Evolutionary conservation across 2,329 filamentous ascomycete species (phyloP).

Genomic region (Penicillium sp.): DNA sequence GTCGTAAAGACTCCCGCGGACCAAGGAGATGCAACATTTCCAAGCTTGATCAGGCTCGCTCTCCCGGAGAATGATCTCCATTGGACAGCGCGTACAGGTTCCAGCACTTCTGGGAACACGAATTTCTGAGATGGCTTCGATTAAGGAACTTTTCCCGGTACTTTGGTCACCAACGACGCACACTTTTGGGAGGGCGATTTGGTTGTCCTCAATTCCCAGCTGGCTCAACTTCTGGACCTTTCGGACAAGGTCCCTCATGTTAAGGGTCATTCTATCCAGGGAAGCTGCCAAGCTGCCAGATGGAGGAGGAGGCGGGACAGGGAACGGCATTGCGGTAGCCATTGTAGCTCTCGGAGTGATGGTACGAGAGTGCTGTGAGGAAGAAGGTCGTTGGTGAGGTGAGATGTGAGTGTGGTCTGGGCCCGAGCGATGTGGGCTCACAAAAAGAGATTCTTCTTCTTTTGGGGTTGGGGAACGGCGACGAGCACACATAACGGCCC

Average conservation of each 20-base stretch:
- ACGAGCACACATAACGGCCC: too few species aligned
- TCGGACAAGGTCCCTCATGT: slow-evolving; percentile 40
- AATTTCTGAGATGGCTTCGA: slow-evolving; percentile 65
- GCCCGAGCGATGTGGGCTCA: too few species aligned
- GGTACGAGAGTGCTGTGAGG: not conserved
- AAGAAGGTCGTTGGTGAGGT: too few species aligned
- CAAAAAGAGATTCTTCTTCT: too few species aligned
- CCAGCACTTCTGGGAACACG: slow-evolving; percentile 69
- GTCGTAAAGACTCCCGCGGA: slow-evolving; percentile 63
- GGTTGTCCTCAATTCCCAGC: slow-evolving; percentile 69
- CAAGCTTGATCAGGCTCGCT: slow-evolving; percentile 52
- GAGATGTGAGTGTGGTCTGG: too few species aligned
- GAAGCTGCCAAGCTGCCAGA: not conserved
- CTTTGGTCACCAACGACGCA: slow-evolving; percentile 84
- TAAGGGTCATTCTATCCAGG: slow-evolving; percentile 25
- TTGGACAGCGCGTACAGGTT: slow-evolving; percentile 77
- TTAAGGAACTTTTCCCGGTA: slow-evolving; percentile 73
- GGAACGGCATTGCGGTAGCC: not conserved
- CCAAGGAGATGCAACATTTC: slow-evolving; percentile 68
- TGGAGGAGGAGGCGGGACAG: not conserved
- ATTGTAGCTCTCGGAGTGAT: not conserved
- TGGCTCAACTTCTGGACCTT: slow-evolving; percentile 63
- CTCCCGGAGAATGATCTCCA: slow-evolving; percentile 72
- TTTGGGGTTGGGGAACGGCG: too few species aligned
- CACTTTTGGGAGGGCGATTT: slow-evolving; percentile 71